phyloP scores from a whole-genome alignment of 306 rosid genomes.

The Medicago ruthenica region DNA sequence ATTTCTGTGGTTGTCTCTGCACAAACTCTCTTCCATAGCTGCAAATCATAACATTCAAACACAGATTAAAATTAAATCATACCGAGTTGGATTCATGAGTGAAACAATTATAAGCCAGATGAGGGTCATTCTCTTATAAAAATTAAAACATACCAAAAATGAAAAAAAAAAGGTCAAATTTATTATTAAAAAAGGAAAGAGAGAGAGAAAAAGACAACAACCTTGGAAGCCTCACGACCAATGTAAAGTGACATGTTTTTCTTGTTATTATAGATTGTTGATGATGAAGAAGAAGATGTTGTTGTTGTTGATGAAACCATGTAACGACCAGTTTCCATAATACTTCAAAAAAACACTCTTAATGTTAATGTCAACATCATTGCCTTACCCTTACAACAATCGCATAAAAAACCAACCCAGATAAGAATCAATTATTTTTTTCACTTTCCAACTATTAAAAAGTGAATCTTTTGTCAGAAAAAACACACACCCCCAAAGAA shows the following conservation, averaged over 20 bases:
- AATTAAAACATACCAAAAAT: no score
- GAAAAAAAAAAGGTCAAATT: constrained; percentile 1
- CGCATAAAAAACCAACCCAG: constrained; percentile 46
- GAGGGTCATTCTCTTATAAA: no score
- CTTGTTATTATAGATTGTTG: constrained; percentile 8
- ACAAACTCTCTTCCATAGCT: constrained; percentile 82
- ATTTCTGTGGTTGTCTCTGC: constrained; percentile 74
- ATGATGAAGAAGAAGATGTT: not conserved
- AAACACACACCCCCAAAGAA: constrained; percentile 33
- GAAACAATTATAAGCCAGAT: no score
- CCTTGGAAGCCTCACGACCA: constrained; percentile 99
- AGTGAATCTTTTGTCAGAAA: constrained; percentile 25
- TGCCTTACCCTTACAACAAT: constrained; percentile 45
- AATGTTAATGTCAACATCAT: constrained; percentile 63
- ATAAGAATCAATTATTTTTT: constrained; percentile 27
- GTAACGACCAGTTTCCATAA: constrained; percentile 79
- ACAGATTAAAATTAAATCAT: not conserved
- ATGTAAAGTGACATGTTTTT: constrained; percentile 84
- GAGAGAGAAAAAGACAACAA: constrained; percentile 18
- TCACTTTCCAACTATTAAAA: constrained; percentile 31
- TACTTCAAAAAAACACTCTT: constrained; percentile 66
- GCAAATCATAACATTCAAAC: constrained; percentile 45
- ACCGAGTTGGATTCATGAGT: no score
- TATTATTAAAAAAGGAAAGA: not conserved
- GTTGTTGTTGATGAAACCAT: constrained; percentile 31